Percentiles rank a stretch among this genome's conserved stretches.
These are phyloP conservation scores for Breviolum minutum DNA, from an alignment of 73 alveolate species.

Conservation along the genomic window DNA sequence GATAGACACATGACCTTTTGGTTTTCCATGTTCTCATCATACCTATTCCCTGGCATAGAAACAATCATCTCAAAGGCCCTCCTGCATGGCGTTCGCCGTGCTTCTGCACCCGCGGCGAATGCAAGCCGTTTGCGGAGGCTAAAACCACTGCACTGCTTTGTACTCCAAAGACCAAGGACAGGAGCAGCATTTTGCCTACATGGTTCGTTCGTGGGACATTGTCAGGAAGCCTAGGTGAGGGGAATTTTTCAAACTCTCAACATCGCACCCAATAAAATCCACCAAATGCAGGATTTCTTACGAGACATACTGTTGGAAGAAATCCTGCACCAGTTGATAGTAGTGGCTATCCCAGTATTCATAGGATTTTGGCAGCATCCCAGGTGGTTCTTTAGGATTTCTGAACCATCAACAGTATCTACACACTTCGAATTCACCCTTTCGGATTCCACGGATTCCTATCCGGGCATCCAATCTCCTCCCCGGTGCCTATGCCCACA, in stretches of 20 bases:
- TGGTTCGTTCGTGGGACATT: neutral
- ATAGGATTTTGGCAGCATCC: no score
- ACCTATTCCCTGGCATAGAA: neutral
- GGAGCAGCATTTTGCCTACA: constrained; percentile 46
- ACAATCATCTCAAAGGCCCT: neutral
- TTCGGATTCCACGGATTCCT: neutral
- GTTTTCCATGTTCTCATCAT: neutral
- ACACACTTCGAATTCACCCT: no score
- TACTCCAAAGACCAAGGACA: constrained; percentile 57
- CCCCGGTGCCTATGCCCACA: constrained; percentile 49
- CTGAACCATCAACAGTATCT: no score
- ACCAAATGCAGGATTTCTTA: no score
- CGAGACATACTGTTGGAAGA: no score
- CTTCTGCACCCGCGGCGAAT: constrained; percentile 89
- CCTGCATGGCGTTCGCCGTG: constrained; percentile 55
- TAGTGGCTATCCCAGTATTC: no score
- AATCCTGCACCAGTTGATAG: no score
- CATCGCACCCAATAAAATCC: no score
- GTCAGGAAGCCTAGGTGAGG: no score
- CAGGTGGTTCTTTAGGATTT: no score
- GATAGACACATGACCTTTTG: neutral
- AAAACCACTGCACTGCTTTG: constrained; percentile 70
- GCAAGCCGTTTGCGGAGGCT: constrained; percentile 79
- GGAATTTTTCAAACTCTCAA: no score
- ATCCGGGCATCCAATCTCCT: neutral